Base-by-base conservation (phyloP, 306 rosid species). In the Ceratonia siliqua region DNA sequence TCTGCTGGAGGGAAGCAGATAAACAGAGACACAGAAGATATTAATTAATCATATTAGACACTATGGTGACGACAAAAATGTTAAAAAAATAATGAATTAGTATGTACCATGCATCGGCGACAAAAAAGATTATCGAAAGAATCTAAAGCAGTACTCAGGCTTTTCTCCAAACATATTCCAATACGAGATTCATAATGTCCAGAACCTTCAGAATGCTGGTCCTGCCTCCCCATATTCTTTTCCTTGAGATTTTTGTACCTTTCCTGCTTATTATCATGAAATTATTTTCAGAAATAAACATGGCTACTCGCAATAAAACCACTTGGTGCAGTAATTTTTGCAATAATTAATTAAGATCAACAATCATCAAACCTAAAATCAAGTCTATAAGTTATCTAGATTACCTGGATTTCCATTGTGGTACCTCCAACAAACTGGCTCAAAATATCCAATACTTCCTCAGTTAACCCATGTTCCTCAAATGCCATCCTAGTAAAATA, bases 101-200 rank as follows among this genome's bases (percentile, higher is more conserved):
- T 30, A 45, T 77, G 45, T 81, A 94, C 98, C 96, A 89, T 87
- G 87, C 98, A 94, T 57, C 96, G 96, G 27, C 97, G 94, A 78
- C 97, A 94, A 71, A 94, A 94, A 80, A 94, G 97, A 80, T 91
- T 94, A 77, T 91, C 98, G 35, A 94, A 90, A 82, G 98, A 94
- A 90, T 94, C 98, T 83, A 94, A 82, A 50, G 96, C 91, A 33
- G 92, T 85, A 72, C 87, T 75, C 28, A 94, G 90, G 83, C 87
- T 91, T 87, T 91, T 90, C 85, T 88, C 88, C 70, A 83, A 82
- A 78, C 78, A 84, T 76, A 88, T 80, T 83, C 89, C 89, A 64
- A 73, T 78, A 75, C 38, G 61, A 50, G 83, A 81, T 61, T 76
- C 87, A 69, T 53, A 55, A 55, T 79, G 80, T 77, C 85, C 84